phyloP scores from a whole-genome alignment of 768 basidiomycete genomes.

The Pseudohyphozyma bogoriensis region DNA sequence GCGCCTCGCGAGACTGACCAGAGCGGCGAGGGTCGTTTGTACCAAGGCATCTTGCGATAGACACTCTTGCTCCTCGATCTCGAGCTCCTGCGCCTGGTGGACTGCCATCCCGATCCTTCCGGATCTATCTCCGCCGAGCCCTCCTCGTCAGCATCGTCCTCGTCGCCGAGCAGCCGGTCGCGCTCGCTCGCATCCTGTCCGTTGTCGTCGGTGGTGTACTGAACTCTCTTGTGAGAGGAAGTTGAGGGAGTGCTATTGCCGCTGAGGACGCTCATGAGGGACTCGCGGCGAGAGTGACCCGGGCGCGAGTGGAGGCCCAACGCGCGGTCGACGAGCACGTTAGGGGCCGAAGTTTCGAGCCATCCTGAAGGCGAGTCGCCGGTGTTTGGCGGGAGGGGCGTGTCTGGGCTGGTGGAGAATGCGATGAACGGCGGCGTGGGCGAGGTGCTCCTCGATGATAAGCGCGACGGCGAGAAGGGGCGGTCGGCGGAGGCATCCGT shows the following conservation, averaged over 20 bases:
- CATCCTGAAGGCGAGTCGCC: not conserved
- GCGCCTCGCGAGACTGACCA: not conserved
- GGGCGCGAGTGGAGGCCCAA: not conserved
- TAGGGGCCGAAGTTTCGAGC: not conserved
- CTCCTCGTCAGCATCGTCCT: not conserved
- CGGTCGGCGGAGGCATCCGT: too few species aligned
- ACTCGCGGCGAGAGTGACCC: not conserved
- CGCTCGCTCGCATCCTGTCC: too few species aligned
- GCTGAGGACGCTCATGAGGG: not conserved
- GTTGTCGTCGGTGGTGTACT: too few species aligned
- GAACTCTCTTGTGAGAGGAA: too few species aligned
- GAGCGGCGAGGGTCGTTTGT: not conserved
- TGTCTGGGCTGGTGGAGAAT: too few species aligned
- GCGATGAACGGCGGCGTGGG: too few species aligned
- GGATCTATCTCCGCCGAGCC: not conserved
- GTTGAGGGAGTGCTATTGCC: not conserved
- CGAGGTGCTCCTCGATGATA: too few species aligned
- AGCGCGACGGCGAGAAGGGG: too few species aligned
- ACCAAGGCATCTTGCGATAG: not conserved
- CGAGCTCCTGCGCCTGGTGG: too few species aligned
- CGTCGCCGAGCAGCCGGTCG: not conserved
- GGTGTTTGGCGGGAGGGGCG: not conserved
- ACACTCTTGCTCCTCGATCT: not conserved
- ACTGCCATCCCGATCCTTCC: too few species aligned
- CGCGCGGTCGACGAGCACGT: not conserved